A percentile compares a stretch with the other conserved stretches of the same genome.
Conservation (phyloP, 2,329 filamentous ascomycete genomes). For the Fusarium udum region DNA sequence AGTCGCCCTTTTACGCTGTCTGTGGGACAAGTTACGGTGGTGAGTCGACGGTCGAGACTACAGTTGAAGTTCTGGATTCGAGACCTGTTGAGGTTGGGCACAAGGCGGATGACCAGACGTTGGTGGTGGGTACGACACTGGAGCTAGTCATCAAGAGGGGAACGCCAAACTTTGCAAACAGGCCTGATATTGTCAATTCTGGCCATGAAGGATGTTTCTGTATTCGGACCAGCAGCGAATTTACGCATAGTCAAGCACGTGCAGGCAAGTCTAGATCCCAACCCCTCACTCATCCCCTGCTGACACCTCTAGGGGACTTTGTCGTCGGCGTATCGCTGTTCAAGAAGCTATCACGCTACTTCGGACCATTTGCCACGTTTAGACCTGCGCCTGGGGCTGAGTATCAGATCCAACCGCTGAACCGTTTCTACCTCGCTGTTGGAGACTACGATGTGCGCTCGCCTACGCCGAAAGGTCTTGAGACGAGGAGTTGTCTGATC, state of each 20-base stretch:
- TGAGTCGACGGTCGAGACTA: not conserved
- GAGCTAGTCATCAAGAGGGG: not conserved
- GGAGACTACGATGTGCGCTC: not conserved
- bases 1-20: not conserved
- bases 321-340: not conserved
- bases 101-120: not conserved
- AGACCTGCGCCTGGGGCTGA: not conserved
- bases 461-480: not conserved
- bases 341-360: not conserved
- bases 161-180: not conserved
- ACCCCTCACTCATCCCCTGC: not conserved
- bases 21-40: not conserved
- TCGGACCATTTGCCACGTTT: not conserved
- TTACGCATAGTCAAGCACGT: not conserved
- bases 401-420: not conserved
- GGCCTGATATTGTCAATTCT: not conserved
- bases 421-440: not conserved
- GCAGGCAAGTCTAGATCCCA: not conserved
- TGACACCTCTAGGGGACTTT: not conserved
- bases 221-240: not conserved
- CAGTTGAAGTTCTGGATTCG: not conserved
- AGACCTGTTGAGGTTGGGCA: not conserved
- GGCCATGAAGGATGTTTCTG: not conserved
- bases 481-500: not conserved
- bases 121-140: not conserved